phyloP scores from a whole-genome alignment of 371 early-diverging fungal species.

The Mortierella sp. region DNA sequence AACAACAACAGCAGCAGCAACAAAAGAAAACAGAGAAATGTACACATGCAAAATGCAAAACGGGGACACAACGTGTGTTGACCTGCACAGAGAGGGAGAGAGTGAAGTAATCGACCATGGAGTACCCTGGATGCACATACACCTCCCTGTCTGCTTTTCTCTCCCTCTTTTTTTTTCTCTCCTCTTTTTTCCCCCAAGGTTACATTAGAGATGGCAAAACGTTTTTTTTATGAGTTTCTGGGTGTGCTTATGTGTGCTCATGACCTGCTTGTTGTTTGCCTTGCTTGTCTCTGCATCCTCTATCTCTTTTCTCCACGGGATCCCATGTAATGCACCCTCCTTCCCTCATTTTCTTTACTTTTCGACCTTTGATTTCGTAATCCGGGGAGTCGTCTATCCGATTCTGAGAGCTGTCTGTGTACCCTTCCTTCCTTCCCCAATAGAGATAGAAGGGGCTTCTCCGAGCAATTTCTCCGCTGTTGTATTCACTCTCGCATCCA shows the following conservation, averaged over 20 bases:
- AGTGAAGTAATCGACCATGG: slow-evolving; percentile 7
- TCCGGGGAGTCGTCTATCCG: background rate
- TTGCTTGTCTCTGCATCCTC: background rate
- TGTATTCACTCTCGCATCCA: background rate
- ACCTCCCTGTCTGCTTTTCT: background rate
- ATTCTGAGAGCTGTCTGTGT: background rate
- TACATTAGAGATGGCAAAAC: background rate
- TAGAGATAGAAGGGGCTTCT: background rate
- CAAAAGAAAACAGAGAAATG: background rate
- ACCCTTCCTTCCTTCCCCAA: background rate
- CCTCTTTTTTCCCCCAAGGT: background rate
- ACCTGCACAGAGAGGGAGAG: background rate
- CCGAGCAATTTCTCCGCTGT: background rate
- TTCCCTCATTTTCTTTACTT: background rate
- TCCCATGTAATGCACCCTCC: background rate
- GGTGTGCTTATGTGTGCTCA: background rate
- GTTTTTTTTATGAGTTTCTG: background rate
- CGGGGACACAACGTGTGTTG: background rate
- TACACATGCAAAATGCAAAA: background rate
- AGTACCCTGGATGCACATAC: background rate
- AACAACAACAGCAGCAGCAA: background rate
- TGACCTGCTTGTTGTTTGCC: background rate
- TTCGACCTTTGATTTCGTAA: background rate
- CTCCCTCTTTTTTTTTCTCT: background rate
- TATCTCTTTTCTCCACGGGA: background rate